Evolutionary conservation across 805 yeast genomes (phyloP).

Genomic region (Candida maesae): DNA sequence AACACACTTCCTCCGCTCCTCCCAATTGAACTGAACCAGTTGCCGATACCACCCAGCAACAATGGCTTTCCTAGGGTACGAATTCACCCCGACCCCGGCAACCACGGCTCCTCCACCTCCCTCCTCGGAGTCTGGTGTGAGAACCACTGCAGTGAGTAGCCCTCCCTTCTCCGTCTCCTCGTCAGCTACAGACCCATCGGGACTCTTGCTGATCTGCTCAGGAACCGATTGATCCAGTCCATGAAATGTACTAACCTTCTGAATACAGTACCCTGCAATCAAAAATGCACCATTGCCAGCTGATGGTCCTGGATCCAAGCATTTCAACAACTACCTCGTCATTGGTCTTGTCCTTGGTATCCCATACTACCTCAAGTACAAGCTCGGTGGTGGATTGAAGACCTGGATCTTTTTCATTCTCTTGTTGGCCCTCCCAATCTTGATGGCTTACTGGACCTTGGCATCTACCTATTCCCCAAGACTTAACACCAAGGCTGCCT

Average conservation of each 20-base stretch:
- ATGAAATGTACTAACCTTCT: conserved; percentile 7
- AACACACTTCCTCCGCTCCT: too few relatives aligned
- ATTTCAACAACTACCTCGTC: conserved; percentile 62
- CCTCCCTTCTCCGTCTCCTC: background rate
- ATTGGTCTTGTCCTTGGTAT: conserved; percentile 46
- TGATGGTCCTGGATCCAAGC: conserved; percentile 83
- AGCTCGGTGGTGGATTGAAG: conserved; percentile 66
- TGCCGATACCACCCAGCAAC: too few relatives aligned
- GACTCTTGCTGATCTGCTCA: too few relatives aligned
- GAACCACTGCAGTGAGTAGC: conserved; percentile 23
- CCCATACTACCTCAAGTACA: conserved; percentile 61
- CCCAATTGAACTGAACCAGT: too few relatives aligned
- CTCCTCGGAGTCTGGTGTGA: conserved; percentile 43
- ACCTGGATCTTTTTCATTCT: conserved; percentile 59
- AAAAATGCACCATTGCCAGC: conserved; percentile 87
- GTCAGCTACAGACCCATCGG: too few relatives aligned
- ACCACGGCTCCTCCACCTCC: conserved; percentile 42
- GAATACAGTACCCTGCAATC: conserved; percentile 55
- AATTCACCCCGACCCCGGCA: conserved; percentile 59
- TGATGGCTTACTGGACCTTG: conserved; percentile 81
- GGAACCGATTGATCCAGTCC: too few relatives aligned
- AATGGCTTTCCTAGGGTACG: conserved; percentile 33
- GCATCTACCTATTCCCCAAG: conserved; percentile 77
- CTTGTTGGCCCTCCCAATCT: conserved; percentile 60
- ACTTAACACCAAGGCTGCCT: conserved; percentile 67